These are phyloP conservation scores for Peterozyma xylosa DNA, from an alignment of 805 yeast genomes.

Conservation along the genomic window DNA sequence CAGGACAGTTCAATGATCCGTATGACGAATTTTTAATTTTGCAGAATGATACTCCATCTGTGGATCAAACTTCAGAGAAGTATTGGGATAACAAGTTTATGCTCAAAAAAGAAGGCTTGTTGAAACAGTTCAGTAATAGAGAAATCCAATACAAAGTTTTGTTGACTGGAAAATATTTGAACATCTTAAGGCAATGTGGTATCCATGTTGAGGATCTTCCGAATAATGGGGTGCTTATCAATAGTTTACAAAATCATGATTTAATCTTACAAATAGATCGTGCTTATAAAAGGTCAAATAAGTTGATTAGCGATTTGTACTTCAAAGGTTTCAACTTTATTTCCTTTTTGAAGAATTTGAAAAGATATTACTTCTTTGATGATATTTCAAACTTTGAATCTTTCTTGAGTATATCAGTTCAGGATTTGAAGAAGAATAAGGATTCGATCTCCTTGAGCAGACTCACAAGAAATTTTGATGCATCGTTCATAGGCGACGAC, in stretches of 20 bases:
- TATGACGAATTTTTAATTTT: conserved; percentile 77
- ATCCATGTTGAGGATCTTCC: conserved; percentile 18
- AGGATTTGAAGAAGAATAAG: conserved; percentile 40
- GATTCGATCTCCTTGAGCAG: conserved; percentile 19
- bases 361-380: conserved; percentile 49
- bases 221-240: conserved; percentile 16
- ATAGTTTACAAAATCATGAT: conserved; percentile 23
- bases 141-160: conserved; percentile 58
- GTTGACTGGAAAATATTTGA: conserved; percentile 78
- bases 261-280: conserved; percentile 48
- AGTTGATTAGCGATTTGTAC: conserved; percentile 45
- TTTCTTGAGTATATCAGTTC: conserved; percentile 41
- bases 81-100: conserved; percentile 74
- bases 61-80: conserved; percentile 32
- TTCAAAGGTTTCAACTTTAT: conserved; percentile 52
- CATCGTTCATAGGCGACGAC: conserved; percentile 12
- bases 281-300: conserved; percentile 65
- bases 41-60: conserved; percentile 21
- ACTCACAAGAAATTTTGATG: conserved; percentile 22
- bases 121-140: conserved; percentile 50
- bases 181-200: conserved; percentile 61
- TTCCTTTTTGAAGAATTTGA: conserved; percentile 39
- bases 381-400: conserved; percentile 42
- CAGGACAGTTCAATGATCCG: conserved; percentile 72
- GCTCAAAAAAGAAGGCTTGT: conserved; percentile 66